Conservation (phyloP, 768 basidiomycete genomes). For the Chalciporus pseudorubinellus region DNA sequence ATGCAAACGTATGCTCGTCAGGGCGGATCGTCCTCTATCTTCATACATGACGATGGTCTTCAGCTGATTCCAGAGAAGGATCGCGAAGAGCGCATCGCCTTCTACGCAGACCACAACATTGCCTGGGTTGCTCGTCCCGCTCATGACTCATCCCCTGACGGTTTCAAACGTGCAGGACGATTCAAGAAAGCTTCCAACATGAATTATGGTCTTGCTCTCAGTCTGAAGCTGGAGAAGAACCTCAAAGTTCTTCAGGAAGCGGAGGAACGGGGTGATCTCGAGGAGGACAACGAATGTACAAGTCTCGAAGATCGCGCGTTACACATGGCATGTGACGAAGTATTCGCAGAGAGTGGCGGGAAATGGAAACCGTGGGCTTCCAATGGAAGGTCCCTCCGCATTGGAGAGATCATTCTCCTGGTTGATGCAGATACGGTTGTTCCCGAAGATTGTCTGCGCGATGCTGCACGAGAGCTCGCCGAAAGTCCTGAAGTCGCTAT, state of each 20-base stretch:
- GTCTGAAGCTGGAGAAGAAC: constrained; percentile 33
- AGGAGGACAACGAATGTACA: constrained; percentile 39
- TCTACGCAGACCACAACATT: constrained; percentile 57
- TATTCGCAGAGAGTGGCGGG: constrained; percentile 53
- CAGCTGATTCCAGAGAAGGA: constrained; percentile 48
- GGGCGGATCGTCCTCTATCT: constrained; percentile 55
- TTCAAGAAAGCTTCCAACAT: constrained; percentile 96
- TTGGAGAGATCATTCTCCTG: constrained; percentile 78
- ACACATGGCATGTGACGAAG: constrained; percentile 71
- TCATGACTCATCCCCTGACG: constrained; percentile 29
- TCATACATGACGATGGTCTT: constrained; percentile 63
- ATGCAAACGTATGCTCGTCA: constrained; percentile 66
- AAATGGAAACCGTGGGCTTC: constrained; percentile 73
- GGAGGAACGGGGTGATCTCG: constrained; percentile 40
- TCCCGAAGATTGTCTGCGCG: constrained; percentile 87
- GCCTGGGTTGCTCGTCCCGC: constrained; percentile 60
- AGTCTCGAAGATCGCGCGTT: constrained; percentile 70
- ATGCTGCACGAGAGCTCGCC: constrained; percentile 81
- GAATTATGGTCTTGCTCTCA: constrained; percentile 67
- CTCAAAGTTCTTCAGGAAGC: constrained; percentile 40
- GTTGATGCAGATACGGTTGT: constrained; percentile 89
- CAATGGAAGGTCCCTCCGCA: constrained; percentile 70
- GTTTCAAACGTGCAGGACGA: constrained; percentile 56
- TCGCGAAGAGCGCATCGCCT: constrained; percentile 46
- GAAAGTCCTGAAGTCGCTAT: constrained; percentile 65